Base-by-base conservation (phyloP, 441 rosid species). In the Corymbia citriodora region DNA sequence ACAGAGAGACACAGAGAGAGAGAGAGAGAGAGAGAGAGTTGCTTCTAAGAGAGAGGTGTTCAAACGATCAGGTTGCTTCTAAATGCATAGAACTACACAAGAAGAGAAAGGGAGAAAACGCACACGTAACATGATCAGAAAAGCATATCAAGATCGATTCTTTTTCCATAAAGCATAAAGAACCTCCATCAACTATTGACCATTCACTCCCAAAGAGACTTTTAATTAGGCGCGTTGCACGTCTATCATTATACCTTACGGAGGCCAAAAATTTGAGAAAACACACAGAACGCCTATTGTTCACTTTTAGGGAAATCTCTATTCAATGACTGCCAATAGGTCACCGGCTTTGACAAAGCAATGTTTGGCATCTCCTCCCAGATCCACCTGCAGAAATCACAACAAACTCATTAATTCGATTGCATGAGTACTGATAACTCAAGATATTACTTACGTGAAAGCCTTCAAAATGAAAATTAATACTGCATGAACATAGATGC, bases 301-400 rank as follows among this genome's bases (percentile, higher is more conserved):
- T 74, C 29, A 29, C 85, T 23, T 40, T 45, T 79, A 23, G 23
- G 18, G n/a, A 87, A 87, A 79, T 65, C 79, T 59, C 96, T 92
- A 97, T 90, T 96, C 96, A 7, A 97, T 99, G 55, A 94, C 95
- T 54, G 98, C 99, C 91, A 97, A 92, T 91, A 98, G 92, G 90
- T 96, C 99, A 25, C 96, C 94, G 85, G 95, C 96, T 91, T 95
- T 97, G 90, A 97, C 95, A 70, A 98, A 98, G 92, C 97, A 96
- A 90, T 96, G 99, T 93, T 85, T 96, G 17, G 92, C 95, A 87
- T 95, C 97, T 49, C 97, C 92, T 87, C 98, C 99, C 93, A 98
- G 93, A 91, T 97, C 97, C 89, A 97, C 96, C 99, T 97, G 93
- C 88, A 89, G 53, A 48, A 90, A 17, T n/a, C 61, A 54, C 36